Conservation (phyloP, 2,329 filamentous ascomycete species). For the Phaeosphaeriaceae sp. region DNA sequence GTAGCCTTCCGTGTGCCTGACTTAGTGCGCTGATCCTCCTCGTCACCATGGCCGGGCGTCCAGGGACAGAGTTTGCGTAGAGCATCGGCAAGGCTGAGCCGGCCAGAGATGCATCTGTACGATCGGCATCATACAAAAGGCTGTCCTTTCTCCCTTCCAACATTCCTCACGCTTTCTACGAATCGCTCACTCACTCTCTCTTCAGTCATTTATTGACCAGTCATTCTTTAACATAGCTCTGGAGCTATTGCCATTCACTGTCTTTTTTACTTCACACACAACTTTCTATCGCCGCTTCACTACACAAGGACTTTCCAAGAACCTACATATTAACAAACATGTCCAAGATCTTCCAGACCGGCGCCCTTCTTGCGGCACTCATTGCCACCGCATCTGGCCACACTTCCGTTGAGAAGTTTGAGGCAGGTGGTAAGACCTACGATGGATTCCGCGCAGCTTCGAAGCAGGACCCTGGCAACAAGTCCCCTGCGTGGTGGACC, state of each 20-base stretch:
- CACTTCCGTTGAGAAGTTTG: conserved; percentile 35
- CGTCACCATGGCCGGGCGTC: conserved; percentile 15
- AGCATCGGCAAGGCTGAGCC: conserved; percentile 12
- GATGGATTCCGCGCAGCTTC: conserved; percentile 33
- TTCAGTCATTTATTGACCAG: conserved; percentile 33
- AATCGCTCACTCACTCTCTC: conserved; percentile 27
- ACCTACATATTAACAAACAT: conserved; percentile 17
- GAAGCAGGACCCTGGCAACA: conserved; percentile 32
- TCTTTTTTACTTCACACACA: conserved; percentile 17
- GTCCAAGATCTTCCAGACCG: conserved; percentile 38
- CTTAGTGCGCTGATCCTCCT: conserved; percentile 22
- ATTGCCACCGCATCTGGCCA: conserved; percentile 32
- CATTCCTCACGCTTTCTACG: conserved; percentile 11
- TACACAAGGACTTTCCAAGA: conserved; percentile 7
- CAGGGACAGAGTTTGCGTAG: conserved; percentile 9
- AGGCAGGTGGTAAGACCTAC: conserved; percentile 38
- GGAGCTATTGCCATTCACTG: conserved; percentile 34
- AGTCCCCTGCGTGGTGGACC: conserved; percentile 44
- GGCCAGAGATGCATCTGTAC: conserved; percentile 12
- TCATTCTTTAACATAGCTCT: conserved; percentile 40
- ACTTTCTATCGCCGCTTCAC: conserved; percentile 1
- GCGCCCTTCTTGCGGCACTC: conserved; percentile 35
- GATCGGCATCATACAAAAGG: conserved; percentile 24
- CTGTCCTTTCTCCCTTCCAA: conserved; percentile 8
- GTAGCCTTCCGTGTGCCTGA: conserved; percentile 22